A percentile compares a stretch with the other conserved stretches of the same genome.
These are phyloP conservation scores for Plasmodium vinckei DNA, from an alignment of 169 alveolate genomes.

Conservation along the genomic window DNA sequence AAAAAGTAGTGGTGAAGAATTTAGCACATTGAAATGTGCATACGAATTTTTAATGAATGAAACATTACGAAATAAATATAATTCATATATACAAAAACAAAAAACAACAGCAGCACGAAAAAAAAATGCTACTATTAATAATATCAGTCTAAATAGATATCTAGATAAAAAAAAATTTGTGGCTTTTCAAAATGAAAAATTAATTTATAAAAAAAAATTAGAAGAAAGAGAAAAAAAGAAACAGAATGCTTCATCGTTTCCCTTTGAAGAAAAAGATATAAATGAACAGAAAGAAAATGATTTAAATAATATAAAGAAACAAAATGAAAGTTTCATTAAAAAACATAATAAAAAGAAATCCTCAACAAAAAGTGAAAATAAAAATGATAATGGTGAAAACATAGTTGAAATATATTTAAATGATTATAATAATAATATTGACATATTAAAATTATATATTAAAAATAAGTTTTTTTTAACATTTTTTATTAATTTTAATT, in stretches of 20 bases:
- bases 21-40: conserved; percentile 48
- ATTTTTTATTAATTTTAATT: conserved; percentile 49
- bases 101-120: not conserved
- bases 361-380: not conserved
- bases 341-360: not conserved
- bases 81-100: conserved; percentile 15
- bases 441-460: conserved; percentile 20
- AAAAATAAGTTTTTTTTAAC: conserved; percentile 4
- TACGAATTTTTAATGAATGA: conserved; percentile 67
- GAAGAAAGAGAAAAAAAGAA: conserved; percentile 36
- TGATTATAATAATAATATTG: conserved; percentile 13
- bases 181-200: conserved; percentile 13
- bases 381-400: not conserved
- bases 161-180: conserved; percentile 31
- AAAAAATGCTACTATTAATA: not conserved
- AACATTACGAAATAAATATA: conserved; percentile 36
- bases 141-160: conserved; percentile 36
- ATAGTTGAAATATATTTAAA: conserved; percentile 34
- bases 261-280: not conserved
- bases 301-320: not conserved
- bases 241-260: not conserved
- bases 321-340: conserved; percentile 5
- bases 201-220: conserved; percentile 13
- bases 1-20: conserved; percentile 9
- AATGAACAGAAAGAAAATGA: conserved; percentile 5